phyloP scores from a whole-genome alignment of 306 rosid species.

The Notholithocarpus densiflorus region DNA sequence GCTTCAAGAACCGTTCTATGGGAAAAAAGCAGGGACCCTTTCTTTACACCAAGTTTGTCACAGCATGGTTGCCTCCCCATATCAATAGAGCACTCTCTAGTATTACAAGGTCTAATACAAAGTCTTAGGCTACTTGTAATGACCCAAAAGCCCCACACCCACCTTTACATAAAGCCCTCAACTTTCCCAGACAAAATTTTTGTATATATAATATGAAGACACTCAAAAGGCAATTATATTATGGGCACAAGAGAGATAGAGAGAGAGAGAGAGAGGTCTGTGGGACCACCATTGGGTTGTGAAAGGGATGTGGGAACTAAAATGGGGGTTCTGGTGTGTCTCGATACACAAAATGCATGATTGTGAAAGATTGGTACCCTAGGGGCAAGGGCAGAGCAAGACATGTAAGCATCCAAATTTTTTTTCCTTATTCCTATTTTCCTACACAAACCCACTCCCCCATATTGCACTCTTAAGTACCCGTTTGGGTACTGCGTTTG shows the following conservation, averaged over 20 bases:
- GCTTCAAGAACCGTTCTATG: too few relatives aligned
- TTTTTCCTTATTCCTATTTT: slow-evolving; percentile 25
- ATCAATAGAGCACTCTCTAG: neutral
- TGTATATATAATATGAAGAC: slow-evolving; percentile 15
- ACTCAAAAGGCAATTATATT: slow-evolving; percentile 6
- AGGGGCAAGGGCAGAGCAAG: slow-evolving; percentile 32
- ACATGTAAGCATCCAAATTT: slow-evolving; percentile 25
- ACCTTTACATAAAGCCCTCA: slow-evolving; percentile 45
- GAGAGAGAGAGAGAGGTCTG: slow-evolving; percentile 21
- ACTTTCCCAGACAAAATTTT: slow-evolving; percentile 32
- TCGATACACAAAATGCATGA: slow-evolving; percentile 32
- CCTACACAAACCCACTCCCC: slow-evolving; percentile 41
- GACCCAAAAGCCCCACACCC: slow-evolving; percentile 54
- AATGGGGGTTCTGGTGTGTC: slow-evolving; percentile 38
- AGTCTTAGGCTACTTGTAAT: slow-evolving; percentile 38
- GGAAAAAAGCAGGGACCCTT: too few relatives aligned
- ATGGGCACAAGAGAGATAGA: neutral
- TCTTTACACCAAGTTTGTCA: slow-evolving; percentile 93
- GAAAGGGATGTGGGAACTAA: slow-evolving; percentile 67
- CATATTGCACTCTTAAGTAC: slow-evolving; percentile 67
- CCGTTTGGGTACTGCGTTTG: too few relatives aligned
- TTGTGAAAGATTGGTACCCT: slow-evolving; percentile 35
- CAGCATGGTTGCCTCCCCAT: slow-evolving; percentile 99
- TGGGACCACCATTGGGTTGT: slow-evolving; percentile 58
- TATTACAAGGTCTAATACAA: slow-evolving; percentile 18